phyloP scores from a whole-genome alignment of 257 asterid species.

The Lavandula angustifolia region DNA sequence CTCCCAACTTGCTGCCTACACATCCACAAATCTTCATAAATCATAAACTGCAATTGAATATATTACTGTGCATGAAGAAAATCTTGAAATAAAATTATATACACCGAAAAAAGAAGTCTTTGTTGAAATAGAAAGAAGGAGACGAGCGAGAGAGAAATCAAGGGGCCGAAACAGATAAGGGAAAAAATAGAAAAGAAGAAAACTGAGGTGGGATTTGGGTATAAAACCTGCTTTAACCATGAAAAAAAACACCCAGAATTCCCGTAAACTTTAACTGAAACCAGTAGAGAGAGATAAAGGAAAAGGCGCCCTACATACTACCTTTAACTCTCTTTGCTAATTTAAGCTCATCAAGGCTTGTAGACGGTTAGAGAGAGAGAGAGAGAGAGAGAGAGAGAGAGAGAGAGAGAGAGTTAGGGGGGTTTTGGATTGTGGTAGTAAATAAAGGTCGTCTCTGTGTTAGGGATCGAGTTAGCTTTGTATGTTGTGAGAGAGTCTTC shows the following conservation, averaged over 20 bases:
- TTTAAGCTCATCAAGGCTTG: constrained; percentile 45
- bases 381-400: constrained; percentile 22
- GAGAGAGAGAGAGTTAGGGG: constrained; percentile 26
- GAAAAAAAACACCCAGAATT: constrained; percentile 49
- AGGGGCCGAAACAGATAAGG: constrained; percentile 11
- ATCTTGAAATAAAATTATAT: too few relatives aligned
- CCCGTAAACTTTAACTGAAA: constrained; percentile 73
- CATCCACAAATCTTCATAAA: too few relatives aligned
- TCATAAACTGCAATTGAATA: too few relatives aligned
- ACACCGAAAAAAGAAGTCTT: too few relatives aligned
- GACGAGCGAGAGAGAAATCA: background rate
- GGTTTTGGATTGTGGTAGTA: constrained; percentile 20
- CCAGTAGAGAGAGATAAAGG: constrained; percentile 63
- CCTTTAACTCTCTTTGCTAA: constrained; percentile 64
- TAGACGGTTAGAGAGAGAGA: constrained; percentile 3
- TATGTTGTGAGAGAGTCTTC: constrained; percentile 37
- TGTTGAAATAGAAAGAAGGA: too few relatives aligned
- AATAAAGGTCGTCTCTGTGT: constrained; percentile 28
- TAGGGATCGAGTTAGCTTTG: constrained; percentile 26
- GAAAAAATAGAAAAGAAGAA: constrained; percentile 27
- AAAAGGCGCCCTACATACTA: constrained; percentile 48
- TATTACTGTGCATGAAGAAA: too few relatives aligned
- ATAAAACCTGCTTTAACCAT: constrained; percentile 58
- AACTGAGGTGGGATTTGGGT: constrained; percentile 40
- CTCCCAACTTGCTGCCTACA: too few relatives aligned